Conservation (phyloP, 2,329 filamentous ascomycete genomes). For the Hypoxylon sp. region DNA sequence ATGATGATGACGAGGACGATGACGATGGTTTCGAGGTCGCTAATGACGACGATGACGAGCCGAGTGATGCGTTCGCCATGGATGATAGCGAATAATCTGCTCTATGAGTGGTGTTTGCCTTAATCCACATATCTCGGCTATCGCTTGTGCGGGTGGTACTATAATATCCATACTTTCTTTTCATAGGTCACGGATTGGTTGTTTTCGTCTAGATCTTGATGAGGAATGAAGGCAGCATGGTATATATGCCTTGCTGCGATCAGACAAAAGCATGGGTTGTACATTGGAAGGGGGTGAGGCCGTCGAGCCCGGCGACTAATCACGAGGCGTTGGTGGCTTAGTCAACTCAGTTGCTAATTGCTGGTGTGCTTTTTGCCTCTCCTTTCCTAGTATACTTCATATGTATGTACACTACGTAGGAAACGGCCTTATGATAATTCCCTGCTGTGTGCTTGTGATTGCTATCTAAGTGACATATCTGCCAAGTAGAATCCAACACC, state of each 20-base stretch:
- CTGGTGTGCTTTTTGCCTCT: conserved; percentile 10
- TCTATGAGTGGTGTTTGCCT: not conserved
- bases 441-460: not conserved
- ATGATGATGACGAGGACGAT: conserved; percentile 56
- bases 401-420: conserved; percentile 26
- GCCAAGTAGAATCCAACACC: not conserved
- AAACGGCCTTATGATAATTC: conserved; percentile 4
- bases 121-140: not conserved
- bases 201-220: conserved; percentile 2
- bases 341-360: conserved; percentile 12
- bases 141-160: not conserved
- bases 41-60: conserved; percentile 54
- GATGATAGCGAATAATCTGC: conserved; percentile 58
- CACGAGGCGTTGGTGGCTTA: conserved; percentile 33
- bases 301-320: conserved; percentile 16
- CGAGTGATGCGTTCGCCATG: conserved; percentile 65
- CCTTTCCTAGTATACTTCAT: conserved; percentile 24
- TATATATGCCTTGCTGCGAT: not conserved
- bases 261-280: conserved; percentile 6
- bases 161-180: not conserved
- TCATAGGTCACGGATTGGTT: conserved; percentile 14
- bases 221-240: conserved; percentile 7
- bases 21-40: conserved; percentile 43
- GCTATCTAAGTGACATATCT: not conserved
- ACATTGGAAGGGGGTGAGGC: conserved; percentile 1